A percentile compares a stretch with the other conserved stretches of the same genome.
Evolutionary conservation across 306 rosid species (phyloP).

Genomic region (Benincasa hispida): DNA sequence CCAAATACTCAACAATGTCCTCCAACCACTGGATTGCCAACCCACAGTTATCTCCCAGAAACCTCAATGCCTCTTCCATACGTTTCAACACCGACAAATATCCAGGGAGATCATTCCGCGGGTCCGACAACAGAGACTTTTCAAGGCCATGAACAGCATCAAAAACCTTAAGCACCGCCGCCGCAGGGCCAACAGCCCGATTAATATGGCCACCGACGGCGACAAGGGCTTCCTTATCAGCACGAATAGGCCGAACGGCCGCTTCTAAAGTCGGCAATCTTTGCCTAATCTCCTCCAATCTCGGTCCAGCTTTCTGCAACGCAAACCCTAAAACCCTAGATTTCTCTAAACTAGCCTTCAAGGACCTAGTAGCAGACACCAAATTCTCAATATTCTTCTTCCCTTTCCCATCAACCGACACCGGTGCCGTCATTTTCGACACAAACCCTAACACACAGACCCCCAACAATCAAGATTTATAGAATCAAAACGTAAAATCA

Average conservation of each 20-base stretch:
- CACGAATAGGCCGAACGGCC: conserved; percentile 86
- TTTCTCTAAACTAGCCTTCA: conserved; percentile 77
- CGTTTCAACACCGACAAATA: conserved; percentile 84
- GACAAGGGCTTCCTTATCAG: conserved; percentile 71
- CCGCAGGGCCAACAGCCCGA: conserved; percentile 94
- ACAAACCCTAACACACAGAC: conserved; percentile 5
- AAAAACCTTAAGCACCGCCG: conserved; percentile 93
- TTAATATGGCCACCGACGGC: conserved; percentile 94
- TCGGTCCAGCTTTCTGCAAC: conserved; percentile 65
- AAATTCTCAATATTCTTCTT: conserved; percentile 31
- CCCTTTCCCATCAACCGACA: conserved; percentile 19
- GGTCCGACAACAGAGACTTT: conserved; percentile 72
- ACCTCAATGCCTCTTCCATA: conserved; percentile 81
- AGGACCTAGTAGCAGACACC: conserved; percentile 52
- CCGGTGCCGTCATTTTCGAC: conserved; percentile 49
- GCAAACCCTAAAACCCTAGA: conserved; percentile 58
- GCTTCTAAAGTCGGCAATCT: conserved; percentile 66
- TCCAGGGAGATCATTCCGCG: conserved; percentile 67
- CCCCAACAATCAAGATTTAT: not conserved
- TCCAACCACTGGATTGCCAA: conserved; percentile 96
- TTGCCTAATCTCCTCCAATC: conserved; percentile 60
- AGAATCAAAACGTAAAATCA: conserved; percentile 4
- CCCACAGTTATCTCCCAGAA: conserved; percentile 79
- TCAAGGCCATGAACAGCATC: conserved; percentile 99
- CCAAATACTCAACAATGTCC: conserved; percentile 94